Evolutionary conservation across 257 asterid species (phyloP), one percentile per base, ranked within the genome.

Genomic region (Lycium ferocissimum): DNA sequence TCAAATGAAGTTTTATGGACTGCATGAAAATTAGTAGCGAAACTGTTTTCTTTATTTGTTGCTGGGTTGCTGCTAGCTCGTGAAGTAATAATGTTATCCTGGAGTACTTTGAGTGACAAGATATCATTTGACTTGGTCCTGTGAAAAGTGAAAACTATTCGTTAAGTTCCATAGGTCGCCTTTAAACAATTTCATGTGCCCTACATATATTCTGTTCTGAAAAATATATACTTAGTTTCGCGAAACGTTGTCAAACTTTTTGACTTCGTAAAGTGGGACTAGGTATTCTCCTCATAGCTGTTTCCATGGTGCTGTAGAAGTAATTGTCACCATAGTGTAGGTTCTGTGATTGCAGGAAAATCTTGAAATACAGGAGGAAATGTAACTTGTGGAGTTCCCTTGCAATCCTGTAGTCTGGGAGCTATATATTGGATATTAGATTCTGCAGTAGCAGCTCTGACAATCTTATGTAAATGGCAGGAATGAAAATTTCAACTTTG

Each of bases 251-350:
- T 45, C 79, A 40, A 70, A 70, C 12, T 43, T 69, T 69, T 45
- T 72, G 38, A 45, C 58, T 72, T 70, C 79, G 38, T 70, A 70
- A 72, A 72, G 80, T 45, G 80, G 37, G 38, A 72, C 33, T n/a
- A 72, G 54, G 10, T 72, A 12, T 9, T 43, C 37, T 45, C 80
- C 37, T 40, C 37, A n/a, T n/a, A n/a, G 58, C 33, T 45, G 80
- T 43, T 72, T 43, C 80, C 6, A 22, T 72, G 58, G 58, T 72
- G 54, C 53, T 45, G 37, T 43, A 45, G 3, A n/a, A 72, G 80
- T 72, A n/a, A 10, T n/a, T 72, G 37, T 43, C 58, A n/a, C 38
- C 15, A 5, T n/a, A 72, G 37, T 72, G 80, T 72, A 43, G 80
- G 80, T 43, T 72, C 18, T 43, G 37, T 6, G 56, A 43, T 71